Conservation (phyloP, 2,329 filamentous ascomycete species). For the Phaeosphaeria sp. region DNA sequence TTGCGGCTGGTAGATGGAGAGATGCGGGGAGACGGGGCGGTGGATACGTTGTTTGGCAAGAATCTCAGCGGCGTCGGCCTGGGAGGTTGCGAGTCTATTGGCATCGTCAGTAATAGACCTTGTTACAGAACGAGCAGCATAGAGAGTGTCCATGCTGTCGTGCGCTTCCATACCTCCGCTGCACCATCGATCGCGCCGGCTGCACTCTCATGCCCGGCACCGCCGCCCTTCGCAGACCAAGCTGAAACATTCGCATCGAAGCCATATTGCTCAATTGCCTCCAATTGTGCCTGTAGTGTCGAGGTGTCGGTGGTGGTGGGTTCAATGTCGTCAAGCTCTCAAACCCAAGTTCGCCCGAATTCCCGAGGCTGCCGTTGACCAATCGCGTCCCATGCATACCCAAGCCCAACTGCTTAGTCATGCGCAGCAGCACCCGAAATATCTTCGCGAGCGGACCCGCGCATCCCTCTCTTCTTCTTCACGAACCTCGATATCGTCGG, state of each 20-base stretch:
- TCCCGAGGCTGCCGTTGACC: constrained; percentile 33
- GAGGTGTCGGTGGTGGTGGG: constrained; percentile 36
- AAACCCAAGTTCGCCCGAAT: constrained; percentile 26
- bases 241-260: constrained; percentile 55
- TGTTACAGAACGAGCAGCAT: not conserved
- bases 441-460: constrained; percentile 33
- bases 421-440: constrained; percentile 33
- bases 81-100: constrained; percentile 58
- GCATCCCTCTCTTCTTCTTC: constrained; percentile 23
- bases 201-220: constrained; percentile 52
- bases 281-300: constrained; percentile 21
- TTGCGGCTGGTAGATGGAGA: constrained; percentile 83
- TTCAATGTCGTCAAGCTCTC: constrained; percentile 31
- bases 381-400: constrained; percentile 28
- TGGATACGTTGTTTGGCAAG: constrained; percentile 80
- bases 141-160: constrained; percentile 18
- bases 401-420: constrained; percentile 33
- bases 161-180: constrained; percentile 54
- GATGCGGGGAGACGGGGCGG: constrained; percentile 85
- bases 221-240: constrained; percentile 50
- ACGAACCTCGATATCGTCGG: constrained; percentile 51
- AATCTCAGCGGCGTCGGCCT: constrained; percentile 64
- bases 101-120: constrained; percentile 12
- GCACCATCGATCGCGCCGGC: constrained; percentile 49
- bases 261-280: constrained; percentile 35